Conservation (phyloP, 352 stramenopile species). For the Hyphochytrium catenoides region DNA sequence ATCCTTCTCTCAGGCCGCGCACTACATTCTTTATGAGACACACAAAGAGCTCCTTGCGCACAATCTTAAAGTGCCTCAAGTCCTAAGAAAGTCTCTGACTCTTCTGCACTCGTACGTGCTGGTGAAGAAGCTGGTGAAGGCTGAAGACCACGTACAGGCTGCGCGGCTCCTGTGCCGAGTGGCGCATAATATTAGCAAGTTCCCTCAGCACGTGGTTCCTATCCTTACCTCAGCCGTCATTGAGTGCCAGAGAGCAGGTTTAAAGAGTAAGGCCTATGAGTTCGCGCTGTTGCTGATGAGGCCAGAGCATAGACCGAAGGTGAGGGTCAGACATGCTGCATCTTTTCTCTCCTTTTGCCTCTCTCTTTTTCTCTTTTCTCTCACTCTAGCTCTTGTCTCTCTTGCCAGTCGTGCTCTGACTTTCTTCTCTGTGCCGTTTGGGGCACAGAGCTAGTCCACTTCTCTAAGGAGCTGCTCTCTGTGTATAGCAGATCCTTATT, state of each 20-base stretch:
- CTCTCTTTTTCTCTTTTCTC: too few species aligned
- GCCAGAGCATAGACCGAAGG: constrained; percentile 49
- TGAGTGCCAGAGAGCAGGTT: constrained; percentile 68
- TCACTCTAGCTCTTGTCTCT: too few species aligned
- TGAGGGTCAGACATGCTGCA: constrained; percentile 19
- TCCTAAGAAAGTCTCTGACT: constrained; percentile 53
- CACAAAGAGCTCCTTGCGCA: constrained; percentile 56
- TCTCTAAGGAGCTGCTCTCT: too few species aligned
- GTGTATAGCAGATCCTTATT: too few species aligned
- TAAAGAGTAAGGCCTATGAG: constrained; percentile 69
- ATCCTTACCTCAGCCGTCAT: constrained; percentile 81
- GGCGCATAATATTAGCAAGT: constrained; percentile 70
- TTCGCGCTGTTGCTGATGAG: constrained; percentile 72
- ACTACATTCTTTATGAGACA: constrained; percentile 71
- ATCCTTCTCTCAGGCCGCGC: constrained; percentile 17
- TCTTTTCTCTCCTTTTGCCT: too few species aligned
- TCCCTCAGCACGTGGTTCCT: constrained; percentile 62
- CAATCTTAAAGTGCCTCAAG: constrained; percentile 59
- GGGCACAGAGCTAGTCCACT: too few species aligned
- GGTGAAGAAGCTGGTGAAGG: constrained; percentile 73
- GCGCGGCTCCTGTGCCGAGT: constrained; percentile 69
- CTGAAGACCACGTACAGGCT: constrained; percentile 50
- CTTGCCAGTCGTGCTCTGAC: too few species aligned
- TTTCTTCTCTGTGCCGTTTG: too few species aligned
- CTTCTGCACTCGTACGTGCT: constrained; percentile 80